phyloP scores from a whole-genome alignment of 441 rosid species.

The Gossypium aridum region DNA sequence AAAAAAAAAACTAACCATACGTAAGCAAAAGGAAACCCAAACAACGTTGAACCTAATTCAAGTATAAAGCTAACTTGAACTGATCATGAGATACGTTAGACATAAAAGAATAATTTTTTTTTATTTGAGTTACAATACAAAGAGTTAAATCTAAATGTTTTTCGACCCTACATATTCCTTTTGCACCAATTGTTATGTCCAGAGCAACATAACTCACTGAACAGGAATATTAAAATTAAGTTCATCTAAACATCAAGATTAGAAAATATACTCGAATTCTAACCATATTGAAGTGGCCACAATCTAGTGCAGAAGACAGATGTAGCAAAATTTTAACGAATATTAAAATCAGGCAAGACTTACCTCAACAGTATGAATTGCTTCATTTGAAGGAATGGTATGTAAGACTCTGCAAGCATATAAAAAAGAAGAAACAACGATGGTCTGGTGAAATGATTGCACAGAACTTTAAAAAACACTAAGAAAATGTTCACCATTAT shows the following conservation, averaged over 20 bases:
- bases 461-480: background rate
- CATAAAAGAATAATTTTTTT: background rate
- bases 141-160: background rate
- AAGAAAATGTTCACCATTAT: background rate
- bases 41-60: background rate
- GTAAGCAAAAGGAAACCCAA: background rate
- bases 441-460: background rate
- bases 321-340: background rate
- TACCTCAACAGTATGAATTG: constrained; percentile 79
- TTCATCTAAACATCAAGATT: background rate
- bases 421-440: background rate
- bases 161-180: background rate
- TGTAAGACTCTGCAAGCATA: constrained; percentile 66
- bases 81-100: background rate
- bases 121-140: background rate
- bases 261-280: background rate
- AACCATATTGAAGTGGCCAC: background rate
- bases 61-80: background rate
- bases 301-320: background rate
- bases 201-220: background rate
- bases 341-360: constrained; percentile 12
- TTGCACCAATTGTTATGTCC: background rate
- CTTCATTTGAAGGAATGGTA: constrained; percentile 88
- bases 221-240: background rate
- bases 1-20: background rate